Percentiles rank a stretch among this genome's conserved stretches.
These are phyloP conservation scores for Sideroxylon spinosum DNA, from an alignment of 179 eudicot genomes.

Conservation along the genomic window DNA sequence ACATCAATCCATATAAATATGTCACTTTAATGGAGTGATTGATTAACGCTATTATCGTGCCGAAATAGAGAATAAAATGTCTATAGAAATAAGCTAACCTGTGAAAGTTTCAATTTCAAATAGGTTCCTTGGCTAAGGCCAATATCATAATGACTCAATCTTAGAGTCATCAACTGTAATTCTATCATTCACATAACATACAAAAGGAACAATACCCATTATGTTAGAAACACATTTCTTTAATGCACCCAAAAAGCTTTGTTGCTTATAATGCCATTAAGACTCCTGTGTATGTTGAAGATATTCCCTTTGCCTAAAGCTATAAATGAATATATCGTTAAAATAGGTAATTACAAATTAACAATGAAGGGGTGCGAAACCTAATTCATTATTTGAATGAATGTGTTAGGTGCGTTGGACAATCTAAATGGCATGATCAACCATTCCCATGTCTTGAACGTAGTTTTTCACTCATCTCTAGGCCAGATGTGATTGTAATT, in stretches of 20 bases:
- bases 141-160: not conserved
- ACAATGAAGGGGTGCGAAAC: not conserved
- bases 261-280: not conserved
- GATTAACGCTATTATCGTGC: not conserved
- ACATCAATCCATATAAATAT: not conserved
- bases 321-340: not conserved
- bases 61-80: not conserved
- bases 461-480: not conserved
- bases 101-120: not conserved
- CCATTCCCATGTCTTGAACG: not conserved
- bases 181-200: not conserved
- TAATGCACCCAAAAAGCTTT: not conserved
- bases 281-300: not conserved
- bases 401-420: not conserved
- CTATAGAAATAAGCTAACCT: not conserved
- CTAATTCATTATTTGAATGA: not conserved
- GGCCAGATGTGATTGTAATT: not conserved
- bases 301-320: not conserved
- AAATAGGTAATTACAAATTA: not conserved
- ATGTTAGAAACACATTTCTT: not conserved
- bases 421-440: conserved; percentile 3
- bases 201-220: not conserved
- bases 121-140: not conserved
- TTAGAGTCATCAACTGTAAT: not conserved
- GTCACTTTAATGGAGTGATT: not conserved